Evolutionary conservation across 352 stramenopile species (phyloP), one percentile per base, ranked within the genome.

Genomic region (Globisporangium spiculum): DNA sequence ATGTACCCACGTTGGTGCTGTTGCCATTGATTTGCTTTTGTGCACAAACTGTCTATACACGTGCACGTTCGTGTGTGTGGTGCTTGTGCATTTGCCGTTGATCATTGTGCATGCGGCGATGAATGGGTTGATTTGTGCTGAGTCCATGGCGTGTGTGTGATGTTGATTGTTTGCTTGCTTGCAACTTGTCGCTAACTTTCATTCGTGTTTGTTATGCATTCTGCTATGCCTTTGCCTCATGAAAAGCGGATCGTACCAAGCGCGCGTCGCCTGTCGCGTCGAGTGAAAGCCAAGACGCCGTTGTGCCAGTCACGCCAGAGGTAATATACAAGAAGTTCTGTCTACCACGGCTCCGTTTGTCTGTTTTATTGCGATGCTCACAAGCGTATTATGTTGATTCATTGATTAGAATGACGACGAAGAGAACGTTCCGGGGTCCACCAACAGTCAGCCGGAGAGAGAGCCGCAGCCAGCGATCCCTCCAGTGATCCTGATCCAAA

Each of bases 211-310:
- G 3, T 38, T 6, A 38, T 59, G 16, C 32, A n/a, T 22, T 38
- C 32, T n/a, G 12, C 30, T 46, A 14, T 46, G 38, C 27, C 27
- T 32, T 46, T 67, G 26, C 22, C 41, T 50, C 16, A 4, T n/a
- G 22, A 53, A 22, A 30, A 71, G 66, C 50, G 34, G 66, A 71
- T 32, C 66, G 66, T 27, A 71, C 22, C 9, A 71, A 71, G 30
- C 66, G 66, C n/a, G 24, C 18, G 52, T 63, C 60, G 30, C 24
- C 56, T 24, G 38, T 10, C 2, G 7, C 30, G 30, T 34, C 48
- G 12, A 67, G 24, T n/a, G 62, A 60, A 9, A 52, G 32, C 34
- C 48, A 67, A 14, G 60, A 65, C 20, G 26, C 61, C 3, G 46
- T 41, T 18, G 63, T 52, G 36, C 54, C 63, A 7, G 63, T 68